Evolutionary conservation across 768 basidiomycete genomes (phyloP).

Genomic region (Leccinum sublutescens): DNA sequence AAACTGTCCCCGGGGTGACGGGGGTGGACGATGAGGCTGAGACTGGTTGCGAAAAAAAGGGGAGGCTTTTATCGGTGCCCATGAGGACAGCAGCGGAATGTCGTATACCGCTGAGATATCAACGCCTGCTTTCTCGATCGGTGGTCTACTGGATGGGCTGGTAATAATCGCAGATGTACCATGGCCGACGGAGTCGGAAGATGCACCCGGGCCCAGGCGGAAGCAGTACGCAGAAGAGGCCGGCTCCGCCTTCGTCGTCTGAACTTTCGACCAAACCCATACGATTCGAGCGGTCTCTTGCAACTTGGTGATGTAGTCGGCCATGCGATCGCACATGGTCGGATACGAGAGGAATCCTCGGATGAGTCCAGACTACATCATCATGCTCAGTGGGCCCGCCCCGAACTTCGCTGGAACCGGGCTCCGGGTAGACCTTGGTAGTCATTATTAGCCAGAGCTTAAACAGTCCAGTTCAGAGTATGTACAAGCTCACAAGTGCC

Average conservation of each 20-base stretch:
- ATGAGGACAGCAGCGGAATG: constrained; percentile 19
- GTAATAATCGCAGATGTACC: too few species aligned
- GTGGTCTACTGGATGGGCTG: constrained; percentile 5
- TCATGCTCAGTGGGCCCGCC: neutral
- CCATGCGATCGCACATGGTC: constrained; percentile 16
- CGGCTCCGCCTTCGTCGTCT: constrained; percentile 19
- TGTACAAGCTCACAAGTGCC: neutral
- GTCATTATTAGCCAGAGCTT: neutral
- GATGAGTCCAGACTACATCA: neutral
- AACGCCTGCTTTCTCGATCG: constrained; percentile 25
- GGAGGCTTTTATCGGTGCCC: constrained; percentile 11
- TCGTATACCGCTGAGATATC: constrained; percentile 9
- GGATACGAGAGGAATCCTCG: neutral
- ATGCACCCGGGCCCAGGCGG: neutral
- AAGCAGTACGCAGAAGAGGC: neutral
- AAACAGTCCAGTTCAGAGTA: neutral
- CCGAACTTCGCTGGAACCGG: neutral
- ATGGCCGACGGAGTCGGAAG: neutral
- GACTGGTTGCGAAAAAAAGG: constrained; percentile 11
- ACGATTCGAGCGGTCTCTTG: constrained; percentile 23
- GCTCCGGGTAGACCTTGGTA: neutral
- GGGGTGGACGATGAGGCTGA: constrained; percentile 25
- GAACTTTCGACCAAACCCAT: constrained; percentile 10
- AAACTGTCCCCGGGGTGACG: constrained; percentile 39
- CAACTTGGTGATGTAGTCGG: constrained; percentile 11